Percentiles rank a stretch among this genome's conserved stretches.
Evolutionary conservation across 768 basidiomycete genomes (phyloP).

Genomic region (Harrya chromipes): DNA sequence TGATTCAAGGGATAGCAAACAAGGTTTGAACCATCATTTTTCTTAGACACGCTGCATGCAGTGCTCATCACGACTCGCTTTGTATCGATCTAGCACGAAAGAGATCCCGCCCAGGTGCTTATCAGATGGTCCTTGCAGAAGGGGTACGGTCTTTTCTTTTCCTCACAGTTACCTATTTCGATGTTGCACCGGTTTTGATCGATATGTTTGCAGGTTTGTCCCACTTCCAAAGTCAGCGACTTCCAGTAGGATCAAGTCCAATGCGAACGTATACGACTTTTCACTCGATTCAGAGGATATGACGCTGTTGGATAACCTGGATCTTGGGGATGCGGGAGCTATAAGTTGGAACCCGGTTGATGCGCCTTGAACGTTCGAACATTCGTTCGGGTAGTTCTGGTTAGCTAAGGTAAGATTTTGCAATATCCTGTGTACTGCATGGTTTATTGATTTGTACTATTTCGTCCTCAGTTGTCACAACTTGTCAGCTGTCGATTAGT

Average conservation of each 20-base stretch:
- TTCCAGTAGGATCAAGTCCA: constrained; percentile 66
- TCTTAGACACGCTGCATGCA: background rate
- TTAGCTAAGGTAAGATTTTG: background rate
- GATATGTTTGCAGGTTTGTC: constrained; percentile 50
- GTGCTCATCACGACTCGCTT: constrained; percentile 3
- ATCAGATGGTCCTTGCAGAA: constrained; percentile 89
- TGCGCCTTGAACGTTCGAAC: constrained; percentile 26
- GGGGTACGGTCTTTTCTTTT: constrained; percentile 46
- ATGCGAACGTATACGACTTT: constrained; percentile 75
- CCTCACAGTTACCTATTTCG: background rate
- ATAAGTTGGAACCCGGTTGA: constrained; percentile 86
- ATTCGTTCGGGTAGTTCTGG: constrained; percentile 12
- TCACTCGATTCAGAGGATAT: constrained; percentile 66
- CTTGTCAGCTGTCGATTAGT: background rate
- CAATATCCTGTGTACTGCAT: too few relatives aligned
- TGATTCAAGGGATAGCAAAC: constrained; percentile 50
- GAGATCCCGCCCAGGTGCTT: constrained; percentile 75
- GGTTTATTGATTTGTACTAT: too few relatives aligned
- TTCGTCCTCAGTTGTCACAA: too few relatives aligned
- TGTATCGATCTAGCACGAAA: constrained; percentile 41
- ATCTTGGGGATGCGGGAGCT: constrained; percentile 69
- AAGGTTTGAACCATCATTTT: constrained; percentile 44
- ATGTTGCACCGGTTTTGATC: background rate
- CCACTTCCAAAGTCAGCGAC: constrained; percentile 83
- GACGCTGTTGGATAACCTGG: constrained; percentile 59